phyloP scores from a whole-genome alignment of 2,329 filamentous ascomycete genomes.

The Zymoseptoria tritici region DNA sequence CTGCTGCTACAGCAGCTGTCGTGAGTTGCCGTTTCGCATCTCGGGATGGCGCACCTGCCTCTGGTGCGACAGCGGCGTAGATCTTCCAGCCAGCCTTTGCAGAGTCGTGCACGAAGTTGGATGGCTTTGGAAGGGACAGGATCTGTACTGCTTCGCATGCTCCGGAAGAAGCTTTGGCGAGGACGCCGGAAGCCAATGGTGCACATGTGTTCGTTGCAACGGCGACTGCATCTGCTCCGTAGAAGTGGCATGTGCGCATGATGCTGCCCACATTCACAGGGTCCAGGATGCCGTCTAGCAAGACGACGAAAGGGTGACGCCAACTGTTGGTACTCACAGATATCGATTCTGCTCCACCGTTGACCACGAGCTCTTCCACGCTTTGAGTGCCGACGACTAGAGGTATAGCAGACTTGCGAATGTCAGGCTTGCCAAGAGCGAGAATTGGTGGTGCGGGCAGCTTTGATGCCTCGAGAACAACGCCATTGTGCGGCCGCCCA shows the following conservation, averaged over 20 bases:
- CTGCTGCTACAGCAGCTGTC: constrained; percentile 10
- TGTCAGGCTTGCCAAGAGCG: constrained; percentile 27
- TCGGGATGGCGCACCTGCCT: constrained; percentile 1
- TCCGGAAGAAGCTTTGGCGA: constrained; percentile 81
- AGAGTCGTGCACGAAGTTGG: constrained; percentile 62
- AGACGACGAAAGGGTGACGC: constrained; percentile 62
- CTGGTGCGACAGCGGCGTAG: constrained; percentile 61
- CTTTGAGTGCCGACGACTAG: constrained; percentile 56
- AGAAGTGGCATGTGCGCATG: constrained; percentile 77
- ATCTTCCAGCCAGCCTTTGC: constrained; percentile 69
- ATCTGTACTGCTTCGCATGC: constrained; percentile 74
- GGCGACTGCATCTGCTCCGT: constrained; percentile 79
- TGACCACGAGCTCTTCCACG: constrained; percentile 64
- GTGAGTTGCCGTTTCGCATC: constrained; percentile 7
- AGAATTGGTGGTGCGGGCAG: constrained; percentile 52
- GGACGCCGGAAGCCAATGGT: constrained; percentile 64
- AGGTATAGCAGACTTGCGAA: constrained; percentile 44
- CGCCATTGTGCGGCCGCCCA: constrained; percentile 81
- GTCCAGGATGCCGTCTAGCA: constrained; percentile 68
- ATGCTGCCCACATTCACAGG: constrained; percentile 88
- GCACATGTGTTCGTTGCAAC: constrained; percentile 67
- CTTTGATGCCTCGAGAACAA: constrained; percentile 78
- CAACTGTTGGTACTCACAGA: constrained; percentile 35
- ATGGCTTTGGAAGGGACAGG: constrained; percentile 60
- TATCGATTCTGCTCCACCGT: constrained; percentile 56